phyloP scores from a whole-genome alignment of 176 grass and related monocot genomes.

The Pontederia crassipes region DNA sequence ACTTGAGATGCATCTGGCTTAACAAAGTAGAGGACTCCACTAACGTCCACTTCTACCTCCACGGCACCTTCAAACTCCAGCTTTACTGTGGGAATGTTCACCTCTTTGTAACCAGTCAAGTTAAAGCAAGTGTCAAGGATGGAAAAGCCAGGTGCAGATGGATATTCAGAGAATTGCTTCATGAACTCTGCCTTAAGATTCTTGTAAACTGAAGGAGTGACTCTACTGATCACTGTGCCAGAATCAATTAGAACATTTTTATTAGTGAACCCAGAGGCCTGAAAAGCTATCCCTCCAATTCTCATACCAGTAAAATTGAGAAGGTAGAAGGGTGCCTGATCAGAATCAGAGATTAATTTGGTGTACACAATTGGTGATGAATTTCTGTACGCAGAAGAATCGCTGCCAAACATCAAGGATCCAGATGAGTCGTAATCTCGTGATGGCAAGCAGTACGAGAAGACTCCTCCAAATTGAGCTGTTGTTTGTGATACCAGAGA shows the following conservation, averaged over 20 bases:
- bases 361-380: background rate
- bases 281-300: background rate
- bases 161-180: background rate
- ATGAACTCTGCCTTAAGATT: background rate
- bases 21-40: slow-evolving; percentile 5
- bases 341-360: background rate
- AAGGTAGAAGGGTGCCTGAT: slow-evolving; percentile 10
- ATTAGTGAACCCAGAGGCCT: background rate
- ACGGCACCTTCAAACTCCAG: background rate
- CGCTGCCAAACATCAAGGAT: background rate
- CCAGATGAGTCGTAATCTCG: slow-evolving; percentile 48
- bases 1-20: slow-evolving; percentile 9
- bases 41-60: slow-evolving; percentile 6
- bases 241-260: slow-evolving; percentile 3
- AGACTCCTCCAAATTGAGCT: slow-evolving; percentile 52
- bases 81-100: slow-evolving; percentile 1
- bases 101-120: slow-evolving; percentile 5
- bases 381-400: background rate
- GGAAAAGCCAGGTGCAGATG: background rate
- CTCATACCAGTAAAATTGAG: slow-evolving; percentile 8
- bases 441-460: slow-evolving; percentile 75
- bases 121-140: slow-evolving; percentile 9
- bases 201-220: slow-evolving; percentile 2
- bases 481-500: slow-evolving; percentile 54
- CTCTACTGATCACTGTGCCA: slow-evolving; percentile 14